Base-by-base conservation (phyloP, 164 flowering plant species). In the Berberis thunbergii region DNA sequence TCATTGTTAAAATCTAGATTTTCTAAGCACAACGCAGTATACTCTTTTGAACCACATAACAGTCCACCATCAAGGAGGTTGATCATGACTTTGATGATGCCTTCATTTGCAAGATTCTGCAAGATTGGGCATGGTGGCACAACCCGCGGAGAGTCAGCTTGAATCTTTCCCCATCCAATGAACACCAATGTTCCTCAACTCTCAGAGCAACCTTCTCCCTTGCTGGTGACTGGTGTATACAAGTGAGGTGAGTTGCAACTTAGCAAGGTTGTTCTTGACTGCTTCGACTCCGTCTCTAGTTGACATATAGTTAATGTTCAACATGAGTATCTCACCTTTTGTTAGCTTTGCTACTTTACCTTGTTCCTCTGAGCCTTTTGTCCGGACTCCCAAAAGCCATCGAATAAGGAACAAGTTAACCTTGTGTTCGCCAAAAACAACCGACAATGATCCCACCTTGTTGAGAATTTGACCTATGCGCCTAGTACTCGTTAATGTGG, bases 111-210 rank as follows among this genome's bases (percentile, higher is more conserved):
- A 26, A 26, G 26, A 26, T 26, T 26, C 26, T 26, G 26, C 26
- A 26, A 82, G 58, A 78, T 63, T 59, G 89, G 85, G 71, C 80
- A 73, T 26, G 94, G 85, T 43, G 97, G 97, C 40, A 89, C 81
- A 0, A 89, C 88, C 7, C 89, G 84, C 8, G 96, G 87, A 3
- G 75, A 63, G 64, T 96, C 98, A 26, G 96, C 96, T 66, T 85
- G 96, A 61, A 91, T 91, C 62, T 87, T 86, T n/a, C 98, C 98
- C 98, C 98, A 91, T 1, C 98, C 98, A 57, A 91, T 91, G 10
- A 89, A 44, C 94, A 87, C 96, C 96, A 89, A 62, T 85, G 91
- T 77, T 83, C 84, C 76, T 87, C 96, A 9, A 91, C 87, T 45
- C 95, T 91, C 1, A 91, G 81, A 4, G 98, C 98, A 61, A 89